Conservation (phyloP, 129 eudicot genomes). For the Tagetes erecta region DNA sequence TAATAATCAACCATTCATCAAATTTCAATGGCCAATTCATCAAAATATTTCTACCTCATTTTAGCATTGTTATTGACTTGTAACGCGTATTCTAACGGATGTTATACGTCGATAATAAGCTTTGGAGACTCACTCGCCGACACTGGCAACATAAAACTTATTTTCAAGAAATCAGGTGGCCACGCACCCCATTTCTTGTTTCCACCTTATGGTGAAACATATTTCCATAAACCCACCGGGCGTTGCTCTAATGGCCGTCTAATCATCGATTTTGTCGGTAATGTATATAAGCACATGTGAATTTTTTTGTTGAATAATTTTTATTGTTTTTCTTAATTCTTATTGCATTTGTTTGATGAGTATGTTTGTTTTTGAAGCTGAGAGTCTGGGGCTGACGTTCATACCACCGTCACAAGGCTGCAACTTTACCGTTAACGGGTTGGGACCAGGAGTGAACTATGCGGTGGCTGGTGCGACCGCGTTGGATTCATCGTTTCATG, state of each 20-base stretch:
- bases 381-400: conserved; percentile 32
- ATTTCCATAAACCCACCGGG: conserved; percentile 32
- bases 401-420: conserved; percentile 12
- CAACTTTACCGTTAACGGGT: no score
- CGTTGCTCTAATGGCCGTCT: conserved; percentile 46
- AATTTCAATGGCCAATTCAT: conserved; percentile 25
- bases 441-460: conserved; percentile 28
- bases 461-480: conserved; percentile 34
- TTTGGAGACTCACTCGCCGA: conserved; percentile 36
- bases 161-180: not conserved
- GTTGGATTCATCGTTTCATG: conserved; percentile 27
- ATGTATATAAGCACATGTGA: not conserved
- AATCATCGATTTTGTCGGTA: conserved; percentile 36
- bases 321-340: no score
- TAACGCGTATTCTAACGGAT: conserved; percentile 21
- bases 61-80: conserved; percentile 9
- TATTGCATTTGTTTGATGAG: no score
- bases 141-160: conserved; percentile 29
- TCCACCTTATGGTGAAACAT: conserved; percentile 33
- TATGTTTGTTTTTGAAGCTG: conserved; percentile 21
- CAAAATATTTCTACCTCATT: conserved; percentile 1
- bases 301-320: not conserved
- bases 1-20: conserved; percentile 16
- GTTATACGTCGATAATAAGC: conserved; percentile 51
- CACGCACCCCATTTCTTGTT: conserved; percentile 15